Percentiles rank a stretch among this genome's conserved stretches.
These are phyloP conservation scores for Coemansia sp. DNA, from an alignment of 192 early-diverging fungal species.

Conservation along the genomic window DNA sequence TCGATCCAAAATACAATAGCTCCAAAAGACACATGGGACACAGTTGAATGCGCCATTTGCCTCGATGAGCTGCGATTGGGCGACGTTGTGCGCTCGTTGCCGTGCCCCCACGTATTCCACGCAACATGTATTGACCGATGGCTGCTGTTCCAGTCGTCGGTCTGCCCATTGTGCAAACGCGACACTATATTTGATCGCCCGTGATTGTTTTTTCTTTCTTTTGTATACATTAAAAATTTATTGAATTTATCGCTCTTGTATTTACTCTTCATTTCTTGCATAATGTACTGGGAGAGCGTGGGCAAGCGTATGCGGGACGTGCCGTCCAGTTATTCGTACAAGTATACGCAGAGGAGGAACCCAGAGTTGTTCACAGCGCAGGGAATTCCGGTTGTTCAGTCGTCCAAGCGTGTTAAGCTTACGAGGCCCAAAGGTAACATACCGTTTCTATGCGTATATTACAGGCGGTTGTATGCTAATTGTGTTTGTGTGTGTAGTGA, in stretches of 20 bases:
- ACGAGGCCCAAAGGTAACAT: not conserved
- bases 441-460: too few relatives aligned
- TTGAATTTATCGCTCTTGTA: too few relatives aligned
- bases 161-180: conserved; percentile 51
- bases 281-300: not conserved
- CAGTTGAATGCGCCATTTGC: conserved; percentile 48
- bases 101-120: conserved; percentile 52
- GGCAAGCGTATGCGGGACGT: not conserved
- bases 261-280: too few relatives aligned
- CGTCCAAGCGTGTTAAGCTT: not conserved
- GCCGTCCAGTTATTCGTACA: not conserved
- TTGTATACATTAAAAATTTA: not conserved
- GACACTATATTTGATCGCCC: conserved; percentile 23
- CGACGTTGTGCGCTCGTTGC: conserved; percentile 34
- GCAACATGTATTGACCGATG: conserved; percentile 51
- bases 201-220: not conserved
- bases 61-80: conserved; percentile 39
- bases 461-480: not conserved
- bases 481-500: not conserved
- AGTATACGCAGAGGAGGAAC: not conserved
- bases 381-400: not conserved
- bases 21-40: conserved; percentile 3
- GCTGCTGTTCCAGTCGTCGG: conserved; percentile 47
- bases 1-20: conserved; percentile 7
- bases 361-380: not conserved